These are phyloP conservation scores for Hypericum perforatum DNA, from an alignment of 345 rosid species.

Conservation along the genomic window DNA sequence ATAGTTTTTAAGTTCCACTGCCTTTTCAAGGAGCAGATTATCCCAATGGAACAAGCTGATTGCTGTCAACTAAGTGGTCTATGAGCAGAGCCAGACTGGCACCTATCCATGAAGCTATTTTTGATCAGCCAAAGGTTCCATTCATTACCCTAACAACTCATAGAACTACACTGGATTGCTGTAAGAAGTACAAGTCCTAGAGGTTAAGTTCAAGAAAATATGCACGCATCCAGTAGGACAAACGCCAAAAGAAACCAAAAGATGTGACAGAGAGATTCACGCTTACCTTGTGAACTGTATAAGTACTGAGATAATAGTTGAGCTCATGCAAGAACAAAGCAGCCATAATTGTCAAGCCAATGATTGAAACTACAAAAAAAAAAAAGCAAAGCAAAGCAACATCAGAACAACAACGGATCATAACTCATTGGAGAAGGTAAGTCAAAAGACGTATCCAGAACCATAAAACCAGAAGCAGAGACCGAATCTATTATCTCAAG, in stretches of 20 bases:
- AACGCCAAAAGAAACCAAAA: not conserved
- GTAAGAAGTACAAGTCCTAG: not conserved
- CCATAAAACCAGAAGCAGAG: too few relatives aligned
- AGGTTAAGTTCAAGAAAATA: not conserved
- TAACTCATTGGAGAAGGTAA: not conserved
- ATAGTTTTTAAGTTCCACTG: too few relatives aligned
- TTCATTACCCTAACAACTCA: too few relatives aligned
- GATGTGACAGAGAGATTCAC: not conserved
- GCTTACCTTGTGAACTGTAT: constrained; percentile 79
- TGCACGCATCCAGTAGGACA: not conserved
- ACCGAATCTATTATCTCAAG: too few relatives aligned
- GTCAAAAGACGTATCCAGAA: too few relatives aligned
- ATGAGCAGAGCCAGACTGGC: too few relatives aligned
- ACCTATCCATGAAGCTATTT: too few relatives aligned
- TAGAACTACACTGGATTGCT: not conserved
- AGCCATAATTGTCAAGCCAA: constrained; percentile 79
- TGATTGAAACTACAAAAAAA: constrained; percentile 55
- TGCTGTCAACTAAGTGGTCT: too few relatives aligned
- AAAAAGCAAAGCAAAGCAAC: constrained; percentile 2
- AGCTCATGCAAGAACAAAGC: constrained; percentile 87
- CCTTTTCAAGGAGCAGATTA: too few relatives aligned
- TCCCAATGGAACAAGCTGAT: too few relatives aligned
- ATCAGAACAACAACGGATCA: not conserved
- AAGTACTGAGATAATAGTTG: constrained; percentile 62
- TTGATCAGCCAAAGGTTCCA: too few relatives aligned